phyloP scores from a whole-genome alignment of 2,329 filamentous ascomycete genomes.

The Spiromastix sp. region DNA sequence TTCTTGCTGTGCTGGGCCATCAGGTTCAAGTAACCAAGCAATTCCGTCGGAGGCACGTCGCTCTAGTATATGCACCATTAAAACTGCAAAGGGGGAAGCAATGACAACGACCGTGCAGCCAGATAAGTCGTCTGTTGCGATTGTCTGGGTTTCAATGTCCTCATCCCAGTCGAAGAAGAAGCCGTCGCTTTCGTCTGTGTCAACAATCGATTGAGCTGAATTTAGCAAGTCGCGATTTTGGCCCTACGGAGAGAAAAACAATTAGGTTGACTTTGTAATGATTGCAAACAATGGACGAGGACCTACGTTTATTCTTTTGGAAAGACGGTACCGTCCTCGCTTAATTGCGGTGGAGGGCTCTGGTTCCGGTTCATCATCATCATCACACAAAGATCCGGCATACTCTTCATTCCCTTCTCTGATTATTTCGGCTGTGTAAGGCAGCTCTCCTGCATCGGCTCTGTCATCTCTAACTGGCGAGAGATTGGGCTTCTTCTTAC shows the following conservation, averaged over 20 bases:
- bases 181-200: not conserved
- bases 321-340: not conserved
- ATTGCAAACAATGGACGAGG: no score
- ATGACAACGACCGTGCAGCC: constrained; percentile 1
- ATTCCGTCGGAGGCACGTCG: not conserved
- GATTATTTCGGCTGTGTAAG: not conserved
- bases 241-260: no score
- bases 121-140: not conserved
- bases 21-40: not conserved
- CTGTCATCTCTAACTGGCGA: not conserved
- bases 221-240: not conserved
- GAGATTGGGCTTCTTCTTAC: not conserved
- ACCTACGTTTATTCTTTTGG: not conserved
- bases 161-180: not conserved
- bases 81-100: not conserved
- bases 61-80: not conserved
- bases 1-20: not conserved
- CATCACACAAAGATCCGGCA: no score
- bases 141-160: not conserved
- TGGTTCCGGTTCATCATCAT: no score
- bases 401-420: not conserved
- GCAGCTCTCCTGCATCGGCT: not conserved
- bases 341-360: not conserved
- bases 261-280: no score
- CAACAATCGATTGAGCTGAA: not conserved